Percentiles rank a stretch among this genome's conserved stretches.
Evolutionary conservation across 345 rosid genomes (phyloP).

Genomic region (Arabis hirsuta): DNA sequence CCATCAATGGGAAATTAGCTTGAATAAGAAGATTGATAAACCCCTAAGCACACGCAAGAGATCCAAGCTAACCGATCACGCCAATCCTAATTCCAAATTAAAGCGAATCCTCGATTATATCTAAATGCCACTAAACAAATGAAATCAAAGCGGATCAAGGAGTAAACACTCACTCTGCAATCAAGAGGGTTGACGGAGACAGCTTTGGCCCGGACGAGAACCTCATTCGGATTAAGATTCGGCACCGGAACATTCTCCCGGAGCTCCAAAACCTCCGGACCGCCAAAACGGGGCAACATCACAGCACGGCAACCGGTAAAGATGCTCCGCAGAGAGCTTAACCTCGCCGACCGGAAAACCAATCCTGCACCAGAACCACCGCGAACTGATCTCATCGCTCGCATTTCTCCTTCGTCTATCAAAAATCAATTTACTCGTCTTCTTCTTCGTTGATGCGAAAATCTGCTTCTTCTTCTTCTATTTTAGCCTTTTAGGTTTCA

Average conservation of each 20-base stretch:
- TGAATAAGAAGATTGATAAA: no score
- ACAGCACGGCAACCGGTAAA: conserved; percentile 85
- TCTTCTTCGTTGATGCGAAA: conserved; percentile 36
- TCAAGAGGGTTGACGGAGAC: conserved; percentile 94
- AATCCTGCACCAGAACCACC: conserved; percentile 1
- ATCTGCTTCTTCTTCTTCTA: conserved; percentile 27
- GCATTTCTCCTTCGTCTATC: conserved; percentile 39
- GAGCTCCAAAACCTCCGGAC: conserved; percentile 85
- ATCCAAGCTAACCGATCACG: conserved; percentile 19
- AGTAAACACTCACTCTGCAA: conserved; percentile 65
- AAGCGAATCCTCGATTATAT: conserved; percentile 3
- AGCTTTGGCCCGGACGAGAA: conserved; percentile 84
- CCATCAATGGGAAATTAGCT: conserved; percentile 1
- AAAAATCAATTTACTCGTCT: conserved; percentile 18
- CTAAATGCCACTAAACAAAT: conserved; percentile 30
- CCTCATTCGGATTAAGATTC: conserved; percentile 72
- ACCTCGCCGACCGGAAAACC: conserved; percentile 31
- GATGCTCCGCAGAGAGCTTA: conserved; percentile 48
- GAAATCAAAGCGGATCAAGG: conserved; percentile 30
- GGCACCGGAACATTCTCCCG: conserved; percentile 76
- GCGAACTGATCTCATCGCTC: conserved; percentile 38
- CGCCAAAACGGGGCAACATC: conserved; percentile 84
- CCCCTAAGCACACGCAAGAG: background rate
- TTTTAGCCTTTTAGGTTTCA: conserved; percentile 8
- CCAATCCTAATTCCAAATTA: background rate